Evolutionary conservation across 169 alveolate genomes (phyloP).

Genomic region (Eimeria acervulina): DNA sequence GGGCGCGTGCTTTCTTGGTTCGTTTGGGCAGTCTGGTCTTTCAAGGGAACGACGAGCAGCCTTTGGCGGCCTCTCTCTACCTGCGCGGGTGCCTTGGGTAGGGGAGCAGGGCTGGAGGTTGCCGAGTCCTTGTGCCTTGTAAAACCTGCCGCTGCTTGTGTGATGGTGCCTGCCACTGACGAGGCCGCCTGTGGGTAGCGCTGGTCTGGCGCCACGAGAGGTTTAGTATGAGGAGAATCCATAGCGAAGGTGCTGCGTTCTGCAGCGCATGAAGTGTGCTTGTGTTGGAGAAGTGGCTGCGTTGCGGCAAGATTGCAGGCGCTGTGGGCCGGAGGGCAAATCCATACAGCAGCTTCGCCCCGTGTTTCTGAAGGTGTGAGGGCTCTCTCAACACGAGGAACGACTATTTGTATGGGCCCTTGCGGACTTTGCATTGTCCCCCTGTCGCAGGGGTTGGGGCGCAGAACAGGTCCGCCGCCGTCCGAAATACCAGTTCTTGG

Average conservation of each 20-base stretch:
- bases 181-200: neutral
- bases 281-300: neutral
- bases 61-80: neutral
- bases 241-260: neutral
- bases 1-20: neutral
- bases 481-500: neutral
- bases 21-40: neutral
- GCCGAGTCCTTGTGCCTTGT: neutral
- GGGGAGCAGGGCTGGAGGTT: neutral
- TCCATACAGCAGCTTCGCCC: neutral
- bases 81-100: neutral
- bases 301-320: neutral
- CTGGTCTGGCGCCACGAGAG: neutral
- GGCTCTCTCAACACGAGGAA: neutral
- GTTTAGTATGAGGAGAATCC: neutral
- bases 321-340: neutral
- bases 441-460: neutral
- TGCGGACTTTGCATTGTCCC: neutral
- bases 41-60: neutral
- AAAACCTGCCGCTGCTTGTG: neutral
- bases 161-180: neutral
- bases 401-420: neutral
- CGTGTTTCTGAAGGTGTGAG: neutral
- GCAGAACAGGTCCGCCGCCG: neutral
- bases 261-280: neutral